Base-by-base conservation (phyloP, 352 stramenopile genomes). In the Pythium grandisporangium region DNA sequence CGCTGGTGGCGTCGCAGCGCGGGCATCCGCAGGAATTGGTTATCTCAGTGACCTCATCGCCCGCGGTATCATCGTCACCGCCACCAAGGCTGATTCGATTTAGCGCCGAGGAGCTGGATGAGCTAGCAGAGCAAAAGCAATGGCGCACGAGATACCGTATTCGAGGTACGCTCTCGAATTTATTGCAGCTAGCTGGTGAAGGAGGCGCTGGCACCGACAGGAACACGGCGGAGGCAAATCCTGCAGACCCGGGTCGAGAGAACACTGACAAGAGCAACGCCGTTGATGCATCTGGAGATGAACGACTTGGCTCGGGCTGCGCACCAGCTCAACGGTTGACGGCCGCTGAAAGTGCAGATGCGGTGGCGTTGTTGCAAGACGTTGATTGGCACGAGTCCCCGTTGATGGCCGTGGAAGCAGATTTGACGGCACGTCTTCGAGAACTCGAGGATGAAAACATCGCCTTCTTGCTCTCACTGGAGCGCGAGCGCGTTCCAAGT, bases 401-500 rank as follows among this genome's bases (percentile, higher is more conserved):
- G 25, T 55, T 84, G 7, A 51, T 49, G 12, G 26, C 53, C 0
- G 64, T 88, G n/a, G 72, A 88, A 37, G 61, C 66, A 1, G 58
- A 72, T 30, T 58, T 84, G 12, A 62, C 61, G 24, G 68, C 70
- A 39, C 73, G 78, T n/a, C 24, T 88, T 16, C 64, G 69, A 6
- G 45, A 36, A 17, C 54, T 88, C 1, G 75, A 85, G 23, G 72
- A 88, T 37, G 72, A 85, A 7, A 88, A 88, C 46, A 84, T 88
- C 25, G 58, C 69, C 13, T 85, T 88, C 32, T 41, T 88, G 10
- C 52, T 88, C 13, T 78, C 71, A 3, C 64, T 88, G 40, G 72
- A 88, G 37, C 55, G 66, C 3, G 66, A 52, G 11, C 41, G 32
- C 38, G 42, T 13, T 53, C 20, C 12, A 38, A 14, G 30, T 10